These are phyloP conservation scores for Tetrahymena borealis DNA, from an alignment of 73 alveolate genomes.

Conservation along the genomic window DNA sequence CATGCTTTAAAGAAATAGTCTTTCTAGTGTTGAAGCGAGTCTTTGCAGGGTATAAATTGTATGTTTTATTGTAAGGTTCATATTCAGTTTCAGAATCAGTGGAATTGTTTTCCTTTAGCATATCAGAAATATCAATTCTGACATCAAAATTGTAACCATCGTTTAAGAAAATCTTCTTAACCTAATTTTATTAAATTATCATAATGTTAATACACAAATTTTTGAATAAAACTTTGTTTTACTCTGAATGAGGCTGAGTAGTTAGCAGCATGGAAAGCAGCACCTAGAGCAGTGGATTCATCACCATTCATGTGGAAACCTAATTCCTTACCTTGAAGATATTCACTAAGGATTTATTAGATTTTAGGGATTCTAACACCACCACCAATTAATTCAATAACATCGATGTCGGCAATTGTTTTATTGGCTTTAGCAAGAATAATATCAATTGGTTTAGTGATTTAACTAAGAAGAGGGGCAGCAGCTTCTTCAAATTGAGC, in stretches of 20 bases:
- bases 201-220: background rate
- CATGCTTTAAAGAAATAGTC: constrained; percentile 23
- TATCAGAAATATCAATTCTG: constrained; percentile 12
- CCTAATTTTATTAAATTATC: background rate
- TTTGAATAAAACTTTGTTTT: background rate
- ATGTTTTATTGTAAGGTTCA: constrained; percentile 19
- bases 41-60: constrained; percentile 11
- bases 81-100: constrained; percentile 5
- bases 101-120: background rate
- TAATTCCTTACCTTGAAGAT: constrained; percentile 61
- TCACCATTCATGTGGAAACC: constrained; percentile 97
- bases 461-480: constrained; percentile 39
- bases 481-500: constrained; percentile 70
- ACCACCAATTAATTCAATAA: constrained; percentile 94
- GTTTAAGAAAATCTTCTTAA: background rate
- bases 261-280: constrained; percentile 93
- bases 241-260: constrained; percentile 49
- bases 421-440: constrained; percentile 62
- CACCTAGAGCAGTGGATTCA: constrained; percentile 96
- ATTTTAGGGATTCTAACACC: constrained; percentile 91
- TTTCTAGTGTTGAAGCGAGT: constrained; percentile 21
- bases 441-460: constrained; percentile 67
- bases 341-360: constrained; percentile 62
- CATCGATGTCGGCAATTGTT: constrained; percentile 61
- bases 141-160: constrained; percentile 28